Conservation (phyloP, 352 stramenopile genomes). For the Globisporangium yorkense region DNA sequence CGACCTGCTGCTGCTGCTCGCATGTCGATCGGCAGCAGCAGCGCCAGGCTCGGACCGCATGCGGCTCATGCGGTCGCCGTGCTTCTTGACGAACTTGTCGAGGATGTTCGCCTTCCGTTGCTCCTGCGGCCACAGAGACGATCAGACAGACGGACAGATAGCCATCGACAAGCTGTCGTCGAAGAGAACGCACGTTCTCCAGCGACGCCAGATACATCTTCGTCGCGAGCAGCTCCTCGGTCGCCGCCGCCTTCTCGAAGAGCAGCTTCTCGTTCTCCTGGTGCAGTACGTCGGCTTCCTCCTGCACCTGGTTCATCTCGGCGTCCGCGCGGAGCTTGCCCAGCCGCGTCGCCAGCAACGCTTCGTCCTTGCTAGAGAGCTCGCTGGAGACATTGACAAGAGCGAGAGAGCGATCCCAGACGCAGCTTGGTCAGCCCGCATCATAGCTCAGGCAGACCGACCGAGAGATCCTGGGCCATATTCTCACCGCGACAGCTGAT, state of each 20-base stretch:
- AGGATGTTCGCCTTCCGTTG: conserved; percentile 74
- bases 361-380: conserved; percentile 48
- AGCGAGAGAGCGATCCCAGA: background rate
- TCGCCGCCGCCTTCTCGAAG: conserved; percentile 50
- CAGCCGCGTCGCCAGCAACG: conserved; percentile 41
- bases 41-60: conserved; percentile 17
- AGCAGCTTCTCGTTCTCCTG: conserved; percentile 63
- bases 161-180: background rate
- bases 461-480: background rate
- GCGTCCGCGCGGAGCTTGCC: conserved; percentile 44
- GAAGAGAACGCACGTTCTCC: conserved; percentile 30
- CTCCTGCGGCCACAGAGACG: conserved; percentile 20
- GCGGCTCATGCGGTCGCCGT: conserved; percentile 63
- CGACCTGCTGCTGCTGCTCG: background rate
- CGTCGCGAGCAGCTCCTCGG: conserved; percentile 53
- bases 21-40: conserved; percentile 2
- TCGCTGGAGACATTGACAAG: conserved; percentile 20
- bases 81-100: conserved; percentile 73
- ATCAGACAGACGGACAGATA: background rate
- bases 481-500: conserved; percentile 49
- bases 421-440: background rate
- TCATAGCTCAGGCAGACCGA: background rate
- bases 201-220: conserved; percentile 70
- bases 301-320: conserved; percentile 49
- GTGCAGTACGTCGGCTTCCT: conserved; percentile 45